Conservation (phyloP, 1,284 basidiomycete genomes). For the Xerocomus minutiporus region DNA sequence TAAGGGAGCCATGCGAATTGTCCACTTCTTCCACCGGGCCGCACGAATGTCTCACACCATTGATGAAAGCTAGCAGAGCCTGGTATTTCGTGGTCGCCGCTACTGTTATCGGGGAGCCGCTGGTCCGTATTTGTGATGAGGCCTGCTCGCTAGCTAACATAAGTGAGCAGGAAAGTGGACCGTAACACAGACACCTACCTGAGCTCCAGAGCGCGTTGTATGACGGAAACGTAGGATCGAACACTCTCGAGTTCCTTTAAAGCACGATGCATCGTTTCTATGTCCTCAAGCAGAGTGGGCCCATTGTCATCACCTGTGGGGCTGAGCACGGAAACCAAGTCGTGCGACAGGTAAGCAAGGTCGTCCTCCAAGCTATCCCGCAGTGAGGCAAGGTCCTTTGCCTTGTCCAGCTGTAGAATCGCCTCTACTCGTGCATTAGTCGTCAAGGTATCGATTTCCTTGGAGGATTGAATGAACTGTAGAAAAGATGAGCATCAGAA, state of each 20-base stretch:
- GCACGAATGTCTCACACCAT: conserved; percentile 42
- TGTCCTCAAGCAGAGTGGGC: conserved; percentile 72
- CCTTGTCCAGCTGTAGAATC: conserved; percentile 49
- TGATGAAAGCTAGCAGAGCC: conserved; percentile 57
- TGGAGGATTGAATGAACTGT: conserved; percentile 57
- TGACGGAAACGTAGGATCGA: conserved; percentile 68
- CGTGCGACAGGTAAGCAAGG: conserved; percentile 60
- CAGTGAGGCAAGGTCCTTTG: conserved; percentile 69
- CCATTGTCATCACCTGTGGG: conserved; percentile 39
- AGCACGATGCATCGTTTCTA: conserved; percentile 69
- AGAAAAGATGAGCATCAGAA: conserved; percentile 39
- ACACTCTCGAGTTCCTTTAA: conserved; percentile 73
- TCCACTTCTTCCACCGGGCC: conserved; percentile 41
- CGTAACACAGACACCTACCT: conserved; percentile 52
- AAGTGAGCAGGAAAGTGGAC: conserved; percentile 8
- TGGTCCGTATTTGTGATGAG: conserved; percentile 42
- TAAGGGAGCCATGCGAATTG: conserved; percentile 39
- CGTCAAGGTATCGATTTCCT: conserved; percentile 42
- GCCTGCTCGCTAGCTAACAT: conserved; percentile 50
- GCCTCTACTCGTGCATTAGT: conserved; percentile 41
- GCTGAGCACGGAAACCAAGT: conserved; percentile 55
- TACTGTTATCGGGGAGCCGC: conserved; percentile 39
- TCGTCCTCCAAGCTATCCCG: conserved; percentile 77
- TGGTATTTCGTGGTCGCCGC: conserved; percentile 56
- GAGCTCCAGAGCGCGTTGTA: conserved; percentile 66